Base-by-base conservation (phyloP, 2,329 filamentous ascomycete species). In the Pseudofabraea citricarpa region DNA sequence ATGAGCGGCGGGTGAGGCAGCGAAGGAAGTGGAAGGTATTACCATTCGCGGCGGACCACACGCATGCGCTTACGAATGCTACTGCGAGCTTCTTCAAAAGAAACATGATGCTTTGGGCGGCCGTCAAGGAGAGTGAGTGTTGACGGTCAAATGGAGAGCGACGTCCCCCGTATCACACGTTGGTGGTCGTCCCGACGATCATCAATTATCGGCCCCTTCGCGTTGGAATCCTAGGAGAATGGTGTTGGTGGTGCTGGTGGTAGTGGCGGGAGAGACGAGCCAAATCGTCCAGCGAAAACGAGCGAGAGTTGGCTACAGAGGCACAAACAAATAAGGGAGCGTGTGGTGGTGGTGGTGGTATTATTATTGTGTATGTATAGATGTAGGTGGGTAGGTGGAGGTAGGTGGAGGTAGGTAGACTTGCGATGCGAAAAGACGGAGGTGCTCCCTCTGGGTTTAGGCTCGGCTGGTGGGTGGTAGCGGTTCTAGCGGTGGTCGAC, bases 81-180 rank as follows among this genome's bases (percentile, higher is more conserved):
- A 52, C 45, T 36, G 53, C 47, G 41, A 60, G 49, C 27, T 49
- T 52, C 44, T 27, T 47, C 41, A 56, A 46, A 41, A 56, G 46
- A 45, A 52, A 54, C 55, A 57, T 53, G 43, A 38, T 54, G 40
- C 19, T 22, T 20, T 6, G 21, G n/a, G n/a, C n/a, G n/a, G n/a
- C n/a, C n/a, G n/a, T 22, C 8, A n/a, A 37, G 23, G 35, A 22
- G n/a, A 9, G 18, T 6, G 5, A n/a, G 15, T 13, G 35, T 18
- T 20, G 15, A 20, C n/a, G n/a, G n/a, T n/a, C n/a, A n/a, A n/a
- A n/a, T n/a, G n/a, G n/a, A n/a, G n/a, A n/a, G n/a, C n/a, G n/a
- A n/a, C n/a, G n/a, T n/a, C n/a, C n/a, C n/a, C n/a, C n/a, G n/a
- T n/a, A 21, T 37, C 35, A 15, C n/a, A 22, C 19, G 12, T 22